These are phyloP conservation scores for Ceratorhiza oryzae-sativae DNA, from an alignment of 1,284 basidiomycete species.

Conservation along the genomic window DNA sequence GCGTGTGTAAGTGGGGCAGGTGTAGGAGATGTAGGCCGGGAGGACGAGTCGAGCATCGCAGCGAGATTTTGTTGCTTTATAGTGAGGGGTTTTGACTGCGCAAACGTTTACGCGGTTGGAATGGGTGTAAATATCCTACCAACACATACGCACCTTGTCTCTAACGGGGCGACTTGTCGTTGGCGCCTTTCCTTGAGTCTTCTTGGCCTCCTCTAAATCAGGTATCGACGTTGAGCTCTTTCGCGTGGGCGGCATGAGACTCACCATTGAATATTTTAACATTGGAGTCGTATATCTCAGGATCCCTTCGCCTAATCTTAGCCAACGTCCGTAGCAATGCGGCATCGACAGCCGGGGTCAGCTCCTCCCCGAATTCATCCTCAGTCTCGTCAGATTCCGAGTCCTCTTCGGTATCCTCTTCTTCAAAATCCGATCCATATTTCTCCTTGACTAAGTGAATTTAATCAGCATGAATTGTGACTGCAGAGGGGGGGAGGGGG, in stretches of 20 bases:
- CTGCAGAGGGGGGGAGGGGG: constrained; percentile 42
- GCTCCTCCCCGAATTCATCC: constrained; percentile 94
- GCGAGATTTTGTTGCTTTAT: constrained; percentile 64
- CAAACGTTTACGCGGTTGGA: background rate
- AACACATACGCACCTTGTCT: constrained; percentile 59
- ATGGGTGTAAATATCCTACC: constrained; percentile 18
- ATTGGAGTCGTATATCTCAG: constrained; percentile 76
- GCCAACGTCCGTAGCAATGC: constrained; percentile 93
- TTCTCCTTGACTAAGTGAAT: constrained; percentile 75
- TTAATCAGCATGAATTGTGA: background rate
- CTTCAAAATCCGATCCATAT: constrained; percentile 75
- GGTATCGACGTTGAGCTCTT: constrained; percentile 52
- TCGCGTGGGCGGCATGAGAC: constrained; percentile 50
- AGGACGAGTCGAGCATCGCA: constrained; percentile 60
- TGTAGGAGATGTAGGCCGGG: constrained; percentile 61
- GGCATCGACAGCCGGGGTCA: constrained; percentile 93
- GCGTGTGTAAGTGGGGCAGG: constrained; percentile 68
- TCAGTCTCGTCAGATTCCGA: constrained; percentile 84
- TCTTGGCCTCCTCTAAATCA: constrained; percentile 69
- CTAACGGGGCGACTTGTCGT: constrained; percentile 15
- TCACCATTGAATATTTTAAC: constrained; percentile 79
- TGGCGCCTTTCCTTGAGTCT: constrained; percentile 43
- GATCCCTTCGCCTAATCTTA: constrained; percentile 84
- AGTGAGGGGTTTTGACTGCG: constrained; percentile 66
- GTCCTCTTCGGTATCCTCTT: constrained; percentile 59